Evolutionary conservation across 495 filamentous ascomycete genomes (phyloP), one percentile per base, ranked within the genome.

Genomic region (Podospora conica): DNA sequence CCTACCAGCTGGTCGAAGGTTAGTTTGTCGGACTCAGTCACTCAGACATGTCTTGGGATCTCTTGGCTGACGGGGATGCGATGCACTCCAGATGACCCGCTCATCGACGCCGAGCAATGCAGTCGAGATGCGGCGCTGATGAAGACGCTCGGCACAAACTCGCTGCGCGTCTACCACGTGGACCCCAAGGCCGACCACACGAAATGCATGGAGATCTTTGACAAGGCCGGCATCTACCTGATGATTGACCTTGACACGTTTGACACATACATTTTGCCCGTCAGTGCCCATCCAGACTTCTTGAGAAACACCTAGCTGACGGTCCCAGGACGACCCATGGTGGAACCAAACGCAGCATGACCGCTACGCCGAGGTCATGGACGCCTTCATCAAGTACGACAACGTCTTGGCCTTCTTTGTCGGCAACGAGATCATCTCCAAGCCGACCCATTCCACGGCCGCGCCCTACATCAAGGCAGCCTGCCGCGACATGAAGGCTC

Each of bases 151-250:
- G 91, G 91, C 64, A 83, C 90, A 75, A 96, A 96, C 74, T 81
- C 89, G 21, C 93, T 96, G 71, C 91, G 92, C 55, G 90, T 96
- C 55, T 96, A 96, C 76, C 92, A 96, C 73, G 92, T 96, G 62
- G 89, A 94, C 69, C 74, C 90, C 3, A 71, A 73, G 20, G 84
- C 71, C 27, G 81, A 94, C 70, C 92, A 96, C 76, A 76, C 83
- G 64, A 89, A 83, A 28, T 91, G 89, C 76, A 91, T 92, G 88
- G 78, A 75, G 12, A 86, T 83, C 15, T 86, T 92, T 73, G 84
- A 82, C 21, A 81, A 87, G 69, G 85, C 83, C 24, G 90, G 92
- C 27, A 95, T 96, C 72, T 93, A 96, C 71, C 72, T 90, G 56
- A 87, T 91, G 70, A 82, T 95, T 28, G 92, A 96, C 77, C 80